Evolutionary conservation across 176 grass and related monocot species (phyloP), one percentile per base, ranked within the genome.

Genomic region (Musa itinerans): DNA sequence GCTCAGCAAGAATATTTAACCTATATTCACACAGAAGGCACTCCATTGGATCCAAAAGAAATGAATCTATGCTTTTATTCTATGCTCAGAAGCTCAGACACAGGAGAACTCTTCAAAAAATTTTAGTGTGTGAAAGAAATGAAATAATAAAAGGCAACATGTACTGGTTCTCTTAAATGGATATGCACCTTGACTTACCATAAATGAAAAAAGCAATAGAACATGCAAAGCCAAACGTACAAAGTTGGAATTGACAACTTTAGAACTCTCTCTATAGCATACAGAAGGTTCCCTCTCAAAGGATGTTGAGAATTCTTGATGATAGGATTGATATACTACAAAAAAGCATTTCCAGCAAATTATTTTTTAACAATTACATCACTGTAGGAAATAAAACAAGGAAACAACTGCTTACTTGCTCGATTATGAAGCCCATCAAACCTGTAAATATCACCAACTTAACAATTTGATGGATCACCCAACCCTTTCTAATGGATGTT

Each of bases 221-320:
- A 99, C 95, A 99, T 94, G 85, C 95, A 99, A 75, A 99, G 90
- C 95, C 90, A 94, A 23, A 99, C 95, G 3, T 99, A 99, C 64
- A 94, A 76, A 78, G 90, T 93, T 21, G 95, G 95, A 70, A 99
- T 80, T 81, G 95, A 99, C 43, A 99, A 78, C 86, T 94, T 99
- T 76, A 99, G 86, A 29, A 94, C 85, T 85, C 95, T 91, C 65
- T 99, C 95, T 83, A 99, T 78, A 76, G 95, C 95, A 89, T 94
- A 82, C 80, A 99, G 83, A 78, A 99, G 77, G 81, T 94, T 83
- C 21, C 90, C 95, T 86, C 86, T 89, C 74, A 99, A 53, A 57
- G 95, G 95, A 80, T 99, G 88, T 81, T 87, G 87, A 6, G 95
- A 99, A 87, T 94, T 99, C 82, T 99, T 82, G 53, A 94, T 88